These are phyloP conservation scores for Escovopsis sp. DNA, from an alignment of 2,329 filamentous ascomycete species.

Conservation along the genomic window DNA sequence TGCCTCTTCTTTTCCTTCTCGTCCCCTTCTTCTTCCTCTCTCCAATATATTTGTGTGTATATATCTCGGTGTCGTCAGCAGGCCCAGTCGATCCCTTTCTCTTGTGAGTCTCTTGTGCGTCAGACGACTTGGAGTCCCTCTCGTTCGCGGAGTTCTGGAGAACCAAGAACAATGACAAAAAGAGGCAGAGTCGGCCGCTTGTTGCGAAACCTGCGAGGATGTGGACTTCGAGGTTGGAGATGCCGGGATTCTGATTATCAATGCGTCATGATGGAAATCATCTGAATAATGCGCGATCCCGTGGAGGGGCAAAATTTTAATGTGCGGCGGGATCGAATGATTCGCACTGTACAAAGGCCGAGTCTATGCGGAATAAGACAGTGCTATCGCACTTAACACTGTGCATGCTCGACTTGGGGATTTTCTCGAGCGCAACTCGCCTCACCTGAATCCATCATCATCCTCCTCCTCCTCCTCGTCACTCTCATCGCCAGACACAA, in stretches of 20 bases:
- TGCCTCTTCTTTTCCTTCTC: too few relatives aligned
- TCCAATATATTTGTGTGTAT: too few relatives aligned
- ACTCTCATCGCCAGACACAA: constrained; percentile 4
- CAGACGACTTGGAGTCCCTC: too few relatives aligned
- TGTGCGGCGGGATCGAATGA: constrained; percentile 4
- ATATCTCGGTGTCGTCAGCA: too few relatives aligned
- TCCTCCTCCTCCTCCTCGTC: constrained; percentile 3
- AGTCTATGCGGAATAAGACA: constrained; percentile 7
- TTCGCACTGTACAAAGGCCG: constrained; percentile 19
- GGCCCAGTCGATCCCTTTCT: too few relatives aligned
- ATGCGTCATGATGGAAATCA: constrained; percentile 1
- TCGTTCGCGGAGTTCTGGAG: too few relatives aligned
- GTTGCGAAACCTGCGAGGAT: not conserved
- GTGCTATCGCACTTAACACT: constrained; percentile 13
- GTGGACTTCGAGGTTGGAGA: not conserved
- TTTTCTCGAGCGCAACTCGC: constrained; percentile 11
- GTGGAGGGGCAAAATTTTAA: constrained; percentile 35
- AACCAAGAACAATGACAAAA: too few relatives aligned
- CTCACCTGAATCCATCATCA: constrained; percentile 4
- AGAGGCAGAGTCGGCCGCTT: too few relatives aligned
- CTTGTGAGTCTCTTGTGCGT: too few relatives aligned
- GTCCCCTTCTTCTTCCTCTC: too few relatives aligned
- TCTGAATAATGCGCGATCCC: constrained; percentile 24
- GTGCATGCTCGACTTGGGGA: constrained; percentile 12
- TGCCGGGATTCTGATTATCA: not conserved